Conservation (phyloP, 2,329 filamentous ascomycete species). For the Stenocarpella maydis region DNA sequence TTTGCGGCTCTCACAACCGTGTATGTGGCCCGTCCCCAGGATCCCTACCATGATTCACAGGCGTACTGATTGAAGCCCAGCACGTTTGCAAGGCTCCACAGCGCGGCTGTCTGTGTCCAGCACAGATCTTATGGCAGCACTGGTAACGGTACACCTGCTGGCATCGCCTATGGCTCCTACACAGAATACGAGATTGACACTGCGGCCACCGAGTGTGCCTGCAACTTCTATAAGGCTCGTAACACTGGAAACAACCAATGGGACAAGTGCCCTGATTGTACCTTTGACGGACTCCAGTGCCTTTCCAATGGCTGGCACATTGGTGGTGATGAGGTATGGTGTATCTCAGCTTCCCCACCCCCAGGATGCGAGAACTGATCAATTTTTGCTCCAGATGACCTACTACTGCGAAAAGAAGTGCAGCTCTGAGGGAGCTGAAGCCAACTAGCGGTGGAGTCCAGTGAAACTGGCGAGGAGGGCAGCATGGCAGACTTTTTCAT, state of each 20-base stretch:
- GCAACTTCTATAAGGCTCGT: conserved; percentile 32
- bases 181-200: not conserved
- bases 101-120: not conserved
- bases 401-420: conserved; percentile 38
- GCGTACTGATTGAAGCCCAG: not conserved
- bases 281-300: conserved; percentile 32
- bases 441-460: conserved; percentile 23
- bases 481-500: not conserved
- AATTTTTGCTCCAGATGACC: conserved; percentile 28
- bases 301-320: conserved; percentile 33
- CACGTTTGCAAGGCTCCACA: conserved; percentile 3
- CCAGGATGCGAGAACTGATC: not conserved
- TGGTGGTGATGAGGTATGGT: conserved; percentile 33
- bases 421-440: conserved; percentile 32
- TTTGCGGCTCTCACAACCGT: not conserved
- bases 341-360: not conserved
- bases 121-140: not conserved
- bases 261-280: conserved; percentile 37
- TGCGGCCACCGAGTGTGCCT: conserved; percentile 33
- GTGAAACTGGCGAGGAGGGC: not conserved
- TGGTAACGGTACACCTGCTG: not conserved
- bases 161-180: not conserved
- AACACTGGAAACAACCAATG: conserved; percentile 37
- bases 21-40: not conserved
- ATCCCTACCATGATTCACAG: not conserved